Evolutionary conservation across 108 stramenopile genomes (phyloP), one percentile per base, ranked within the genome.

Genomic region (Cylindrotheca closterium): DNA sequence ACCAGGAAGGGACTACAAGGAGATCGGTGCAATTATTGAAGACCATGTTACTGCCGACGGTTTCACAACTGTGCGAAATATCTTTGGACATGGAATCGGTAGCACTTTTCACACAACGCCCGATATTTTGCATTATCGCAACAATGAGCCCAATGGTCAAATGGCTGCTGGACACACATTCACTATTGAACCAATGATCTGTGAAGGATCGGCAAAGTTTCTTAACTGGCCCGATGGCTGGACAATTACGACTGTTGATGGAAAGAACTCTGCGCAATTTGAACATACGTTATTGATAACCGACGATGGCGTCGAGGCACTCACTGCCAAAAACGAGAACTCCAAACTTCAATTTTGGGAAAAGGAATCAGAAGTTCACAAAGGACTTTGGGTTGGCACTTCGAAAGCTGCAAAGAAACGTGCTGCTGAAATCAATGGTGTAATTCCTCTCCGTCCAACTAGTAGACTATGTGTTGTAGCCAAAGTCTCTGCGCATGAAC

Each of bases 161-260:
- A 98, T 99, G 92, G 78, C 81, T 33, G 60, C 81, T 0, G 99
- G 99, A 4, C 97, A 98, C 77, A 96, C 93, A 15, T 98, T 99
- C 82, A 99, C 99, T n/a, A 99, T 99, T 63, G 99, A 99, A 74
- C 99, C 99, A 1, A 98, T 99, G 98, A 98, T 99, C 64, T 96
- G 94, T 58, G 95, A 97, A 69, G 97, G 97, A n/a, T 66, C 67
- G 15, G 70, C 78, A 51, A 73, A 79, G 64, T 61, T 68, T n/a
- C 30, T 84, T 34, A 74, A 42, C 30, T 99, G 99, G 98, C 82
- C 88, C 18, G 99, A 99, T 77, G 89, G 93, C 60, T 99, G 99
- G 99, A 99, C 99, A 22, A 96, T 91, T 0, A 90, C 90, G 7
- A 96, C 95, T 15, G 63, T 59, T 17, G 92, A 96, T 73, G 95